Evolutionary conservation across 306 rosid genomes (phyloP).

Genomic region (Gynostemma pentaphyllum): DNA sequence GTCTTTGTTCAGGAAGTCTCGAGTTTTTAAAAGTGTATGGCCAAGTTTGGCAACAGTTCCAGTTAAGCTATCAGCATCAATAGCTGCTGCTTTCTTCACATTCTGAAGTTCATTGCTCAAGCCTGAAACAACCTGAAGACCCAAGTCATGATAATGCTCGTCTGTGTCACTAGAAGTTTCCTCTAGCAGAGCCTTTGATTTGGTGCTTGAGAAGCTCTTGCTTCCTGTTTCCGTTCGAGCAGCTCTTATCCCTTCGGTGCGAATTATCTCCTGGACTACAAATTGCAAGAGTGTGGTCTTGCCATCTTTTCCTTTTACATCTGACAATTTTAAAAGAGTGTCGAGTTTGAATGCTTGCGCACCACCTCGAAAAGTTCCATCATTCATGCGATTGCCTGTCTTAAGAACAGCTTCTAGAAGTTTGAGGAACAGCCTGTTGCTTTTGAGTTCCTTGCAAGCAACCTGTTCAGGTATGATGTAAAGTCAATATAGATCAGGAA

Average conservation of each 20-base stretch:
- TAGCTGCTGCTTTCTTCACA: constrained; percentile 67
- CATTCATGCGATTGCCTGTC: constrained; percentile 97
- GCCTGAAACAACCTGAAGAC: constrained; percentile 64
- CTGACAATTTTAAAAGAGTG: constrained; percentile 75
- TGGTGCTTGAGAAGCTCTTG: constrained; percentile 47
- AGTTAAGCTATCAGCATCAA: constrained; percentile 68
- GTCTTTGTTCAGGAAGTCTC: constrained; percentile 43
- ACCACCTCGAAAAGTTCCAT: constrained; percentile 88
- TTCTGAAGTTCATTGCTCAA: constrained; percentile 63
- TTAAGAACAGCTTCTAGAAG: constrained; percentile 98
- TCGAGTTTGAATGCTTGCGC: constrained; percentile 96
- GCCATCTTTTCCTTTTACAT: constrained; percentile 91
- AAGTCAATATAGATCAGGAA: constrained; percentile 4
- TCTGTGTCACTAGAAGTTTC: constrained; percentile 33
- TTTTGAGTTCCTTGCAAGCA: constrained; percentile 74
- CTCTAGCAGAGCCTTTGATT: constrained; percentile 50
- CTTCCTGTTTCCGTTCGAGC: constrained; percentile 47
- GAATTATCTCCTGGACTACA: constrained; percentile 87
- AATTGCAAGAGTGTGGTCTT: constrained; percentile 86
- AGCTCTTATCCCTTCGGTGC: constrained; percentile 80
- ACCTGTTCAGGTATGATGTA: constrained; percentile 35
- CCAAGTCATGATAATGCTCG: constrained; percentile 50
- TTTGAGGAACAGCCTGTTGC: constrained; percentile 83
- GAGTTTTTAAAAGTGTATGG: constrained; percentile 38
- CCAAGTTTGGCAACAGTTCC: constrained; percentile 75